Evolutionary conservation across 2,329 filamentous ascomycete genomes (phyloP), one percentile per base, ranked within the genome.

Genomic region (Macroventuria anomochaeta): DNA sequence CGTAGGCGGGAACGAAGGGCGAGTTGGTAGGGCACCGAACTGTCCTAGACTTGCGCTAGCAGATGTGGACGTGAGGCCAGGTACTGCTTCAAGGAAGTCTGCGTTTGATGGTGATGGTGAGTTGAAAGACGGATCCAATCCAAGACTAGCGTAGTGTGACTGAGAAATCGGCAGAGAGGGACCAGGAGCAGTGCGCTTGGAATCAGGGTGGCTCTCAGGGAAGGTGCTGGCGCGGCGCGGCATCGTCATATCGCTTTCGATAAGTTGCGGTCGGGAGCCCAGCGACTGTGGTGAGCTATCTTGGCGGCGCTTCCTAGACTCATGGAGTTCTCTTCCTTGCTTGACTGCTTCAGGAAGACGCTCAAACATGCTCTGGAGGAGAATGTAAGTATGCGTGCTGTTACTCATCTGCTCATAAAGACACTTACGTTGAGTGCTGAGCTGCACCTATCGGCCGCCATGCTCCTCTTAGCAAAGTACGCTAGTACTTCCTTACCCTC

Each of bases 381-480:
- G n/a, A 4, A 32, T 17, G 39, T 68, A 41, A 68, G 61, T 41
- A 21, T 51, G 26, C 25, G 15, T 7, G 32, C 26, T 31, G 8
- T 38, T 38, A 21, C 6, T 43, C 12, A 41, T 37, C 7, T 28
- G 17, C 36, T 26, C 8, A 3, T 18, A 17, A 10, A 13, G 31
- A 29, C 5, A 77, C 85, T 73, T 81, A 93, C 91, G 70, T 86
- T 84, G 23, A 99, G 81, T 33, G 90, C 88, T 38, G 81, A 82
- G 1, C 90, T 91, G 67, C 96, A 95, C 57, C 91, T 83, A 70
- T 97, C 91, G 3, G 95, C 95, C 29, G 93, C 92, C 81, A 96
- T 83, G 69, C 92, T 97, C 65, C 89, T 88, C 65, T 89, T 87
- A 2, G 92, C 89, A 53, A 97, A 81, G 13, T 86, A 87, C 43